phyloP scores from a whole-genome alignment of 305 asterid genomes.

The Fraxinus floribunda region DNA sequence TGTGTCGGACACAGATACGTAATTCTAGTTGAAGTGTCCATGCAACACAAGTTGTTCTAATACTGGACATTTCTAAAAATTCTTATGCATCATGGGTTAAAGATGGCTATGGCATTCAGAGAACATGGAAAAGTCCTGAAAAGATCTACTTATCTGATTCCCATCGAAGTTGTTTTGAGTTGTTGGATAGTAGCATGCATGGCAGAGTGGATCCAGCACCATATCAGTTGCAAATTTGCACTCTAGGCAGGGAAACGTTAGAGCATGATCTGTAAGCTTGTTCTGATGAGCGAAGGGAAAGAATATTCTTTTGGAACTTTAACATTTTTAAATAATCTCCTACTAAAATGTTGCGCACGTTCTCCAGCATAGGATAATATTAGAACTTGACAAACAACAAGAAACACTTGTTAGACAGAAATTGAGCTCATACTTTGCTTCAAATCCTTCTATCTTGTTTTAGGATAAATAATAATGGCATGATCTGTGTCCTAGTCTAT shows the following conservation, averaged over 20 bases:
- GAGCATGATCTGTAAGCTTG: neutral
- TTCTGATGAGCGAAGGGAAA: neutral
- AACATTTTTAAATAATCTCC: neutral
- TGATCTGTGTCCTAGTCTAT: neutral
- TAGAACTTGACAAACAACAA: neutral
- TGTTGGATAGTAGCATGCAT: neutral
- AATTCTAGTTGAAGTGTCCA: neutral
- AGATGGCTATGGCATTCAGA: neutral
- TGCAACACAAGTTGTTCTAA: neutral
- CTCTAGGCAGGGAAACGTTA: neutral
- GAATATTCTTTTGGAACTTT: neutral
- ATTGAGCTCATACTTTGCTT: neutral
- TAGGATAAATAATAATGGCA: neutral
- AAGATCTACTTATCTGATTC: neutral
- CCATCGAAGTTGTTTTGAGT: neutral
- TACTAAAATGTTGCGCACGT: neutral
- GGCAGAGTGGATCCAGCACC: neutral
- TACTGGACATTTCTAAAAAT: neutral
- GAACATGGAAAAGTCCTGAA: neutral
- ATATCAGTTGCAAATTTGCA: neutral
- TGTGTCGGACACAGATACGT: neutral
- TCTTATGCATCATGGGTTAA: neutral
- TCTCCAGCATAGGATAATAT: neutral
- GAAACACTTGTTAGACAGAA: neutral
- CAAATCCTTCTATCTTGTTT: neutral